Base-by-base conservation (phyloP, 495 filamentous ascomycete species). In the Talaromyces thailandensis region DNA sequence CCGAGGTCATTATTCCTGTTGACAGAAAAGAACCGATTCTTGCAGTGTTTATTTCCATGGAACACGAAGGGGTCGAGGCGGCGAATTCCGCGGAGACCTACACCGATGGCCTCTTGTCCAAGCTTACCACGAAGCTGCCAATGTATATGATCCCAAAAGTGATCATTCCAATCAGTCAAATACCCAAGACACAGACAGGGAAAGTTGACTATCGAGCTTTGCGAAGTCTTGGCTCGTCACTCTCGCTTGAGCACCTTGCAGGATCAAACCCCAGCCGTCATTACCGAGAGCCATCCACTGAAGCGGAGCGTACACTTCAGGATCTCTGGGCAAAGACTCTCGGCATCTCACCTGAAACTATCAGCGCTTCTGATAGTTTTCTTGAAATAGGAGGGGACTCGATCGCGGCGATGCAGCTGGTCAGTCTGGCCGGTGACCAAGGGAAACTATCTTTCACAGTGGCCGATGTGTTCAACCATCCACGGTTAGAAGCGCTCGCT, bases 371-470 rank as follows among this genome's bases (percentile, higher is more conserved):
- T 16, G 77, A 81, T 61, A 75, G 71, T 65, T 85, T 85, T 65
- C 79, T 84, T 72, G 70, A 72, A 26, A 72, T 82, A 26, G 83
- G 83, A 3, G 82, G 83, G 24, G 82, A 86, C 65, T 84, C 82
- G 4, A 79, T 86, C 56, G 70, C 73, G n/a, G 81, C 83, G 8
- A 86, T 86, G 74, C 79, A 78, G 68, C 63, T 84, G 3, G 78
- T 80, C 0, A 75, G 76, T 1, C 71, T 74, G 61, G 71, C 72
- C n/a, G 59, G 69, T 9, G 63, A 64, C 4, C 64, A 73, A 21
- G 71, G 73, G 6, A n/a, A n/a, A n/a, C 43, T 80, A 18, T 62
- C 70, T 8, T 18, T 82, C 18, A 77, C 73, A 0, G 76, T 81
- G 1, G 70, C 68, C 0, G 69, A 76, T 37, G 70, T 82, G 1